phyloP scores from a whole-genome alignment of 345 rosid genomes.

The Draba incana region DNA sequence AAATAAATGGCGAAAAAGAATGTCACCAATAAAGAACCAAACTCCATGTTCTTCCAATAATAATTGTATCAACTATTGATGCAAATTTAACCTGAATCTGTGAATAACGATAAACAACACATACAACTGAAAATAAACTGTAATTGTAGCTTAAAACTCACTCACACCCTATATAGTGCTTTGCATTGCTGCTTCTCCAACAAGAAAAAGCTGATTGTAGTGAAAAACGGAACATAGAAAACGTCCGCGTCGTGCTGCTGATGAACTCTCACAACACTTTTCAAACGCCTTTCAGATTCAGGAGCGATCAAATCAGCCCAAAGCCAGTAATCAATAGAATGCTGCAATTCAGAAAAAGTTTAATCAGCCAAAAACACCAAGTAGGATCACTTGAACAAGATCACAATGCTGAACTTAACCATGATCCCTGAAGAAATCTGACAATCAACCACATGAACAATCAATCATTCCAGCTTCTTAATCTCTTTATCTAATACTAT shows the following conservation, averaged over 20 bases:
- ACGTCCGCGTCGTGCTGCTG: conserved; percentile 79
- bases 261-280: conserved; percentile 70
- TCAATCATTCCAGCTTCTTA: neutral
- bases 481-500: neutral
- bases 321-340: conserved; percentile 87
- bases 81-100: neutral
- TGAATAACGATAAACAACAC: neutral
- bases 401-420: neutral
- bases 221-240: conserved; percentile 79
- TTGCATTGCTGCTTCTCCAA: conserved; percentile 91
- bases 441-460: neutral
- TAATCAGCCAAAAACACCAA: neutral
- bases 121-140: too few species aligned
- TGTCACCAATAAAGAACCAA: neutral
- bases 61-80: neutral
- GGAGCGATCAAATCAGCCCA: conserved; percentile 86
- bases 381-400: neutral
- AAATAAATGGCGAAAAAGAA: neutral
- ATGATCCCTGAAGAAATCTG: neutral
- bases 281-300: conserved; percentile 65
- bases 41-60: neutral
- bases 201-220: conserved; percentile 86
- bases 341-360: conserved; percentile 47
- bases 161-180: conserved; percentile 98
- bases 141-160: conserved; percentile 44